A percentile compares a stretch with the other conserved stretches of the same genome.
Conservation (phyloP, 192 early-diverging fungal species). For the Linnemannia elongata region DNA sequence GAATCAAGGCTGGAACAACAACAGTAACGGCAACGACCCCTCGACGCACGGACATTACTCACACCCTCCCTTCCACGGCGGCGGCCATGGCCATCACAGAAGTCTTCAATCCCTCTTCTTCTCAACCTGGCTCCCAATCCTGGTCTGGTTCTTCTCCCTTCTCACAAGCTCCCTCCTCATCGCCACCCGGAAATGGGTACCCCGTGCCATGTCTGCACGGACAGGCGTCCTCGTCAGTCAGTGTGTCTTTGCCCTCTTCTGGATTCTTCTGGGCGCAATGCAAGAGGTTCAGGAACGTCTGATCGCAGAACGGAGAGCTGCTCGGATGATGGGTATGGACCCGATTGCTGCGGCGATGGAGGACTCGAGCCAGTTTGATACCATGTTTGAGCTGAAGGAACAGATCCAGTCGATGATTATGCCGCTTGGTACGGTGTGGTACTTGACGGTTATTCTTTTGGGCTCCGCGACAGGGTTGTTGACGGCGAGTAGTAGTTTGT, state of each 20-base stretch:
- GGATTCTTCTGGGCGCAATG: conserved; percentile 26
- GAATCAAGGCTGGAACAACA: background rate
- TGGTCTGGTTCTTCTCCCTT: conserved; percentile 12
- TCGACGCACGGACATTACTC: background rate
- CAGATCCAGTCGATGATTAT: conserved; percentile 11
- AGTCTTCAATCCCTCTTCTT: background rate
- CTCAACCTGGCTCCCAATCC: conserved; percentile 31
- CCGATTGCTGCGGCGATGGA: conserved; percentile 11
- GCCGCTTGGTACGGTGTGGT: conserved; percentile 31
- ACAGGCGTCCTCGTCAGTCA: conserved; percentile 33
- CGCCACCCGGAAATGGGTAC: conserved; percentile 21
- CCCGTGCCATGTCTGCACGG: conserved; percentile 19
- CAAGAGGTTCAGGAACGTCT: conserved; percentile 39
- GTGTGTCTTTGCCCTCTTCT: conserved; percentile 31
- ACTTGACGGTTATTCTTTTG: conserved; percentile 15
- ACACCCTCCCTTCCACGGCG: conserved; percentile 10
- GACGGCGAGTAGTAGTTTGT: conserved; percentile 25
- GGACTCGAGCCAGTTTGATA: conserved; percentile 11
- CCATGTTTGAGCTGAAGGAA: background rate
- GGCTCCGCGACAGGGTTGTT: conserved; percentile 39
- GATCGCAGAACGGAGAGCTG: background rate
- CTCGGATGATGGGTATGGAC: background rate
- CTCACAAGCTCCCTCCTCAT: conserved; percentile 8
- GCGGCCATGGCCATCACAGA: background rate
- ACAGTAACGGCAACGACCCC: no score